Conservation (phyloP, 129 eudicot species). For the Centella asiatica region DNA sequence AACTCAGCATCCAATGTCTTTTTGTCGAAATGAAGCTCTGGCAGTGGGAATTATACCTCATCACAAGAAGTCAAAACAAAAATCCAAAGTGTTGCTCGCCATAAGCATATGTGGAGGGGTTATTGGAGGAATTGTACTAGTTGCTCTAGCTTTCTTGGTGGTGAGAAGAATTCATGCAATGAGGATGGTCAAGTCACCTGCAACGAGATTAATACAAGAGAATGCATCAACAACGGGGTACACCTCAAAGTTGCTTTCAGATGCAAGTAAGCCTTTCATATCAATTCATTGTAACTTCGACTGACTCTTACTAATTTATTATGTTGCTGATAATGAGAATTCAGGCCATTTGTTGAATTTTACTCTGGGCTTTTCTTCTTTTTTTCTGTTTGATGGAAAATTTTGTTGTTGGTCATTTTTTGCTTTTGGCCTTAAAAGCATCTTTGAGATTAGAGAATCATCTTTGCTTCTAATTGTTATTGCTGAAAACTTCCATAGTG, state of each 20-base stretch:
- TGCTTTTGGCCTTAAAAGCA: too few relatives aligned
- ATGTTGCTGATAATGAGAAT: background rate
- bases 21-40: slow-evolving; percentile 74
- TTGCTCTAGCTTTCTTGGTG: slow-evolving; percentile 28
- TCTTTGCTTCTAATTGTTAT: too few relatives aligned
- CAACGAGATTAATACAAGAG: slow-evolving; percentile 42
- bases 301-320: background rate
- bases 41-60: slow-evolving; percentile 78
- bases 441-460: too few relatives aligned
- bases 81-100: slow-evolving; percentile 37
- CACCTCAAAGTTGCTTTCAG: slow-evolving; percentile 69
- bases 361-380: background rate
- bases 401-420: too few relatives aligned
- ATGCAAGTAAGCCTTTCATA: slow-evolving; percentile 60
- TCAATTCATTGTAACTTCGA: background rate
- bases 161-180: slow-evolving; percentile 29
- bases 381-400: background rate
- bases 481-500: too few relatives aligned
- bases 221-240: slow-evolving; percentile 41
- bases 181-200: slow-evolving; percentile 25
- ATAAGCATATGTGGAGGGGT: slow-evolving; percentile 50
- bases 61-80: slow-evolving; percentile 20
- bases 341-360: background rate
- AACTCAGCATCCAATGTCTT: slow-evolving; percentile 50
- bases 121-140: slow-evolving; percentile 37